A percentile compares a stretch with the other conserved stretches of the same genome.
phyloP scores from a whole-genome alignment of 176 grass and related monocot genomes.

The Melocanna baccifera region DNA sequence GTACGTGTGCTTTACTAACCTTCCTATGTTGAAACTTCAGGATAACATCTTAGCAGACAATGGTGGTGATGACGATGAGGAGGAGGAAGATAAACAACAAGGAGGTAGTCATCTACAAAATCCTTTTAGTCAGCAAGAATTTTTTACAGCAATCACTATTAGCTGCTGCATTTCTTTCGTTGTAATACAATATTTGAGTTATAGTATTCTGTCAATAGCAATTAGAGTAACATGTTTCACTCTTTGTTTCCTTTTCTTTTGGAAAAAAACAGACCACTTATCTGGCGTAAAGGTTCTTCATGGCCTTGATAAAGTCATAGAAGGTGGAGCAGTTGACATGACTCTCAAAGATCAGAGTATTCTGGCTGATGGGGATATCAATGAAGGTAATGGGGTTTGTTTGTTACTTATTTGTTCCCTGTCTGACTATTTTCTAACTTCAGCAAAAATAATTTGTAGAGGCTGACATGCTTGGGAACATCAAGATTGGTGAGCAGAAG shows the following conservation, averaged over 20 bases:
- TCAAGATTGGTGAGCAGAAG: slow-evolving; percentile 93
- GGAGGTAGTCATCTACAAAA: slow-evolving; percentile 41
- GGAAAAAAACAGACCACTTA: slow-evolving; percentile 58
- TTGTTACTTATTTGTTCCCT: not conserved
- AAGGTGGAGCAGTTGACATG: slow-evolving; percentile 94
- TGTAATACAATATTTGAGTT: not conserved
- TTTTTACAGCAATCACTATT: not conserved
- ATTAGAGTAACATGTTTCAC: slow-evolving; percentile 22
- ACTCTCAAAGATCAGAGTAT: slow-evolving; percentile 95
- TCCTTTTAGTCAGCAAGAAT: not conserved
- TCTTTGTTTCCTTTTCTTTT: slow-evolving; percentile 3
- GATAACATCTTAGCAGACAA: slow-evolving; percentile 82
- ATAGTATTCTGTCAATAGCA: not conserved
- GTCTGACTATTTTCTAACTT: slow-evolving; percentile 33
- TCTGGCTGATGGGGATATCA: slow-evolving; percentile 70
- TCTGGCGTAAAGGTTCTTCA: slow-evolving; percentile 95
- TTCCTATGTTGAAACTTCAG: slow-evolving; percentile 38
- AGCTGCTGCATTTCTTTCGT: not conserved
- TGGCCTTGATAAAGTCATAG: slow-evolving; percentile 90
- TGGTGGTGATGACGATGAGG: slow-evolving; percentile 37
- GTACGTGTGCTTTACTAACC: slow-evolving; percentile 8
- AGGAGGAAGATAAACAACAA: slow-evolving; percentile 39
- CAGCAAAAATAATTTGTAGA: slow-evolving; percentile 46
- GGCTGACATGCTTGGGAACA: slow-evolving; percentile 89
- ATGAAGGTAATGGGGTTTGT: slow-evolving; percentile 57